These are phyloP conservation scores for Amanita pseudoporphyria DNA, from an alignment of 768 basidiomycete genomes.

Conservation along the genomic window DNA sequence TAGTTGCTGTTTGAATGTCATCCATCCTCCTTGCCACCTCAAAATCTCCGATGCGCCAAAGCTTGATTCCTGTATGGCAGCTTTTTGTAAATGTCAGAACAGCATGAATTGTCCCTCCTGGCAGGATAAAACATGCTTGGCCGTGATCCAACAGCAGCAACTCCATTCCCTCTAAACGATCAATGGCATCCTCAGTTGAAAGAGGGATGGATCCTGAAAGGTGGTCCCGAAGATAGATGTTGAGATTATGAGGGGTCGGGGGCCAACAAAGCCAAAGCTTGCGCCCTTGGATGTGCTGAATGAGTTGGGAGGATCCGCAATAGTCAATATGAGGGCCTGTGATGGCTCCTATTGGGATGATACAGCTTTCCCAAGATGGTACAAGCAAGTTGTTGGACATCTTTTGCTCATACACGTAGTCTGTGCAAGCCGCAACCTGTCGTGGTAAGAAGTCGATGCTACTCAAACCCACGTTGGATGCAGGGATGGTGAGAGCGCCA, in stretches of 20 bases:
- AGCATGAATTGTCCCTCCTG: neutral
- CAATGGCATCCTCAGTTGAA: neutral
- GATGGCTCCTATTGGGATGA: neutral
- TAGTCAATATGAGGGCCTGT: neutral
- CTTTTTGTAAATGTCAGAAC: neutral
- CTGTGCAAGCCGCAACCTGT: neutral
- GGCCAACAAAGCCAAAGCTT: too few relatives aligned
- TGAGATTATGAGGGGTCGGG: too few relatives aligned
- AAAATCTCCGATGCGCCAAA: neutral
- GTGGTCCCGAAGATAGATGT: neutral
- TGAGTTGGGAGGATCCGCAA: neutral
- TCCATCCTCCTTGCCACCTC: neutral
- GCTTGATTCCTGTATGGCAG: too few relatives aligned
- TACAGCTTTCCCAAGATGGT: neutral
- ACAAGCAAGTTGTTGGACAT: neutral
- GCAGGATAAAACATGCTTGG: neutral
- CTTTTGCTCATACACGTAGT: neutral
- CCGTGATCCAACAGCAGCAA: neutral
- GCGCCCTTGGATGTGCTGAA: too few relatives aligned
- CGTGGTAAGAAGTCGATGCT: neutral
- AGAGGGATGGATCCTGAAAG: neutral
- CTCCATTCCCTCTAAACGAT: neutral
- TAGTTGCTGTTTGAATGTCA: neutral
- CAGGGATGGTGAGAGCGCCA: neutral
- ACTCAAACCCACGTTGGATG: too few relatives aligned